A percentile compares a stretch with the other conserved stretches of the same genome.
phyloP scores from a whole-genome alignment of 768 basidiomycete species.

The Suillus subluteus region DNA sequence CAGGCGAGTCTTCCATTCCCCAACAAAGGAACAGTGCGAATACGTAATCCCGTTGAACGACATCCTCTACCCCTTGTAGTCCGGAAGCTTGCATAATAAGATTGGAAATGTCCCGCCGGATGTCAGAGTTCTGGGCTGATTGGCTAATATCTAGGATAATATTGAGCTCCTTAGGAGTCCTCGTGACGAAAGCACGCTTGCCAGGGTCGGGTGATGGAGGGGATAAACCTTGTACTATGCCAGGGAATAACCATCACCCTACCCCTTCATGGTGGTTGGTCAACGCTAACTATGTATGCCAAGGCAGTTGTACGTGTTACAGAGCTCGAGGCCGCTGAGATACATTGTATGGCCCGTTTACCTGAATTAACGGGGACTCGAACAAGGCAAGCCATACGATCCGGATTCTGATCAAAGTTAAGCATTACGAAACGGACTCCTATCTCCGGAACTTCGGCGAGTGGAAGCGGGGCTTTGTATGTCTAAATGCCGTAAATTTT shows the following conservation, averaged over 20 bases:
- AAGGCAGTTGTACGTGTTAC: neutral
- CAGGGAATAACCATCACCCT: neutral
- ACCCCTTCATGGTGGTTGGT: too few relatives aligned
- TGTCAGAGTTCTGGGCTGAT: neutral
- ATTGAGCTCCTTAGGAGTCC: neutral
- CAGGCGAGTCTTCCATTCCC: neutral
- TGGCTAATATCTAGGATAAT: neutral
- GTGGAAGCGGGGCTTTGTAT: neutral
- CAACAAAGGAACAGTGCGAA: slow-evolving; percentile 2
- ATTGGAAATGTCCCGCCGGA: neutral
- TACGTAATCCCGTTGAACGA: neutral
- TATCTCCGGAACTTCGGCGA: neutral
- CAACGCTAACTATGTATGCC: too few relatives aligned
- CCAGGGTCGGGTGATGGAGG: neutral
- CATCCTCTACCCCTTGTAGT: neutral
- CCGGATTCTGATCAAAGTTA: neutral
- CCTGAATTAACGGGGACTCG: neutral
- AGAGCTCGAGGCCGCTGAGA: neutral
- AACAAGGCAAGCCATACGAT: neutral
- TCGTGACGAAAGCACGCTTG: neutral
- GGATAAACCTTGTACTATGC: neutral
- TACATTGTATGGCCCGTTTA: too few relatives aligned
- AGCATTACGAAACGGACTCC: neutral
- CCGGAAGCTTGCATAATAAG: neutral
- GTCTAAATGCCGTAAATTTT: neutral